Percentiles rank a stretch among this genome's conserved stretches.
These are phyloP conservation scores for Russula sp. DNA, from an alignment of 768 basidiomycete species.

Conservation along the genomic window DNA sequence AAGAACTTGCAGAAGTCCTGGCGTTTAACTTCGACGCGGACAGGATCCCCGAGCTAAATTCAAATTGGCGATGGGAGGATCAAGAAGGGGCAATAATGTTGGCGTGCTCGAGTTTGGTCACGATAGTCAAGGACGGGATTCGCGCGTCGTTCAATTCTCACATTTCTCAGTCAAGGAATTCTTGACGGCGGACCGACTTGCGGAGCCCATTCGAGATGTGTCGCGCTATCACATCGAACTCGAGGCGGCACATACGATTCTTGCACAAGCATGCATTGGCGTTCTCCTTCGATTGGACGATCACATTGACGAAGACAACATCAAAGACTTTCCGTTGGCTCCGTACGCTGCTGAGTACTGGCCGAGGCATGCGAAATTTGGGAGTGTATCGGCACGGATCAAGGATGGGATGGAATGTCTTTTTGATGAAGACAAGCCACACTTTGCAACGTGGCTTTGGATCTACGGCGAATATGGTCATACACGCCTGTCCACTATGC, in stretches of 20 bases:
- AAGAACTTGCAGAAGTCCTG: not conserved
- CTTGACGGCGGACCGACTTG: not conserved
- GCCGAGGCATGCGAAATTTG: not conserved
- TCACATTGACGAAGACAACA: not conserved
- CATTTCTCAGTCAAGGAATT: not conserved
- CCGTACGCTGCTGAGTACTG: not conserved
- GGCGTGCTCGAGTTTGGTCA: not conserved
- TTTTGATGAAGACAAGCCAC: not conserved
- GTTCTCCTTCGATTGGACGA: not conserved
- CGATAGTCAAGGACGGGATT: not conserved
- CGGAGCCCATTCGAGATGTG: not conserved
- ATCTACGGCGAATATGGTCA: no score
- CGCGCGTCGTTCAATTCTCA: not conserved
- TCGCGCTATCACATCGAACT: not conserved
- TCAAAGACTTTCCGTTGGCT: not conserved
- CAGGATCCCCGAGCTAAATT: not conserved
- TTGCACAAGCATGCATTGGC: not conserved
- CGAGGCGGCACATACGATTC: not conserved
- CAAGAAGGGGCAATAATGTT: not conserved
- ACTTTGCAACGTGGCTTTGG: not conserved
- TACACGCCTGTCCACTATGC: not conserved
- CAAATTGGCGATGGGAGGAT: not conserved
- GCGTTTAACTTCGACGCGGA: not conserved
- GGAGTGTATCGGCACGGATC: not conserved
- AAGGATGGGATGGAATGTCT: not conserved